Evolutionary conservation across 495 filamentous ascomycete species (phyloP).

Genomic region (Achaetomiella virescens): DNA sequence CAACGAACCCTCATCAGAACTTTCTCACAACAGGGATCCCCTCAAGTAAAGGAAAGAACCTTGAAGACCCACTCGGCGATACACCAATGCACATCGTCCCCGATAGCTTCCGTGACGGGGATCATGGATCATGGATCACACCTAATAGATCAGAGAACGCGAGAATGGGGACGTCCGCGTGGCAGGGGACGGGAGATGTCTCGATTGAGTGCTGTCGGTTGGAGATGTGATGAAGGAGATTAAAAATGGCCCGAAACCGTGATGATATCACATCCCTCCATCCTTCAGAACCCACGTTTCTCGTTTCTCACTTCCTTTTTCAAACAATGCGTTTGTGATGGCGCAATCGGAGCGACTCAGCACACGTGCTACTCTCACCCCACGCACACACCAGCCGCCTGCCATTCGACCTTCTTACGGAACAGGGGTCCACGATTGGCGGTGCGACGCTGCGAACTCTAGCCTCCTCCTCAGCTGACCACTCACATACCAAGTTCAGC

Average conservation of each 20-base stretch:
- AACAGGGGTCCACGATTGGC: neutral
- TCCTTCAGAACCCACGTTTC: neutral
- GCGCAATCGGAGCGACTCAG: conserved; percentile 3
- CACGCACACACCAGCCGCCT: neutral
- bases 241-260: neutral
- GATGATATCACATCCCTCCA: neutral
- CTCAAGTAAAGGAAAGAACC: neutral
- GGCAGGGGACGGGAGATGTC: neutral
- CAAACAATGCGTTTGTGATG: conserved; percentile 6
- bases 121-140: conserved; percentile 11
- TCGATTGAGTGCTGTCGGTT: neutral
- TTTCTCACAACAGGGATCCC: neutral
- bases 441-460: conserved; percentile 4
- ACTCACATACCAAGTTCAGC: conserved; percentile 4
- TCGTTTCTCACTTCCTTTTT: neutral
- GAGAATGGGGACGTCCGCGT: conserved; percentile 6
- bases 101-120: conserved; percentile 20
- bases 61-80: conserved; percentile 1
- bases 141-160: conserved; percentile 6
- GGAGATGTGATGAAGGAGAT: conserved; percentile 10
- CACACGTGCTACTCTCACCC: conserved; percentile 4
- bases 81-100: conserved; percentile 15
- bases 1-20: neutral
- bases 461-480: neutral
- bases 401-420: neutral